These are phyloP conservation scores for Neurospora hispaniola DNA, from an alignment of 495 filamentous ascomycete species.

Conservation along the genomic window DNA sequence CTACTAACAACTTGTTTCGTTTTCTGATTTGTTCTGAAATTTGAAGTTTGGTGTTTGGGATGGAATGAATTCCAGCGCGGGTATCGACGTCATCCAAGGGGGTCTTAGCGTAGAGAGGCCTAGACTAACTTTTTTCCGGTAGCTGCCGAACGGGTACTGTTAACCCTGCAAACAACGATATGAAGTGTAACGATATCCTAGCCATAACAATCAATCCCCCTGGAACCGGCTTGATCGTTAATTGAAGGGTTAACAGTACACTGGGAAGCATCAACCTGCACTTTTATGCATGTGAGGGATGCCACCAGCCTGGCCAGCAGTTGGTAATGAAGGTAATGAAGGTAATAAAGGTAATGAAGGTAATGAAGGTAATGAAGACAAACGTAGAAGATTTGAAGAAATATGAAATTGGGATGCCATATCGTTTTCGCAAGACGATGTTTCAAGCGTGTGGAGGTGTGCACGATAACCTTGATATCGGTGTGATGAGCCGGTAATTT, in stretches of 20 bases:
- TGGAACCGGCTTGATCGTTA: too few relatives aligned
- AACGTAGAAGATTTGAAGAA: not conserved
- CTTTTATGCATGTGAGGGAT: not conserved
- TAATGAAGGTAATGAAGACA: not conserved
- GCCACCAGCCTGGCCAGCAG: not conserved
- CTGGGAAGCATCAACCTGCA: not conserved
- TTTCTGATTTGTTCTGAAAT: not conserved
- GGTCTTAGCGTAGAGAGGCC: not conserved
- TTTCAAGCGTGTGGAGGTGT: not conserved
- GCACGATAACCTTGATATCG: not conserved
- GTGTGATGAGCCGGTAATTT: not conserved
- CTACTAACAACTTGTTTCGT: not conserved
- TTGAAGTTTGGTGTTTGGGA: not conserved
- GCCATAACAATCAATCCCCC: too few relatives aligned
- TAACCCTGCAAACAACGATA: too few relatives aligned
- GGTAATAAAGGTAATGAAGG: not conserved
- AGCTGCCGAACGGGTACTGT: not conserved
- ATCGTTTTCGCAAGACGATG: not conserved
- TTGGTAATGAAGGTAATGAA: not conserved
- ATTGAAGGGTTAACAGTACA: too few relatives aligned
- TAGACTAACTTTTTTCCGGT: not conserved
- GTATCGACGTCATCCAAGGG: not conserved
- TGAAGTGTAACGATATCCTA: too few relatives aligned
- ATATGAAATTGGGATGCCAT: not conserved
- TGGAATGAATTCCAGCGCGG: not conserved